phyloP scores from a whole-genome alignment of 2,329 filamentous ascomycete species.

The Macrophomina phaseolina region DNA sequence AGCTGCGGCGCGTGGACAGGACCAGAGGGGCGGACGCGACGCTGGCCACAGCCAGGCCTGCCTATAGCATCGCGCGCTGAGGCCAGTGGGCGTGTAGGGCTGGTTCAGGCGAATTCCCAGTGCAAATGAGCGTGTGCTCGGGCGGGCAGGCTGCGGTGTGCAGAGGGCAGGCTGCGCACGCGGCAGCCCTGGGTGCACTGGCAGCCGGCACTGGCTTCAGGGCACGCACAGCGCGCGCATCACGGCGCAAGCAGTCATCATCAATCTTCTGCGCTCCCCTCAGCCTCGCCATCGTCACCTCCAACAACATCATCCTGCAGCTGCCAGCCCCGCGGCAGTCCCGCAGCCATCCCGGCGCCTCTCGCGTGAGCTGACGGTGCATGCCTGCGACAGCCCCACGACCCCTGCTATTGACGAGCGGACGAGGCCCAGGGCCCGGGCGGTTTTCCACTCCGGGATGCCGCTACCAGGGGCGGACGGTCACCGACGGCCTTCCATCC shows the following conservation, averaged over 20 bases:
- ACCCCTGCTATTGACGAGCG: slow-evolving; percentile 17
- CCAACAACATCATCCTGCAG: not conserved
- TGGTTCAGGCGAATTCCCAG: not conserved
- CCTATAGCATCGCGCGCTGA: not conserved
- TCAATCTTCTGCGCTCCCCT: not conserved
- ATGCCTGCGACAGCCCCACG: slow-evolving; percentile 4
- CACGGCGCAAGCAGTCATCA: not conserved
- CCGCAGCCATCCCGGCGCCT: slow-evolving; percentile 16
- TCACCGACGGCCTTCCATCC: slow-evolving; percentile 12
- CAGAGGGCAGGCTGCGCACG: not conserved
- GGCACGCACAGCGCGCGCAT: not conserved
- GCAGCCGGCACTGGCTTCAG: not conserved
- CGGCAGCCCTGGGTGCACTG: not conserved
- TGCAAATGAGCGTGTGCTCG: not conserved
- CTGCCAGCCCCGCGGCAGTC: slow-evolving; percentile 11
- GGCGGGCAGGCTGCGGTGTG: not conserved
- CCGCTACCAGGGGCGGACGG: slow-evolving; percentile 13
- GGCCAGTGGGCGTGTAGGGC: not conserved
- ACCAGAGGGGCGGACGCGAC: not conserved
- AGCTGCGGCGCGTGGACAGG: not conserved
- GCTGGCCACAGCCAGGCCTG: not conserved
- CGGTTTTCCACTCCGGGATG: slow-evolving; percentile 5
- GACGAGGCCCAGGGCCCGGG: slow-evolving; percentile 9
- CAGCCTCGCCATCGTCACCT: slow-evolving; percentile 2
- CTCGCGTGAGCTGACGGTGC: slow-evolving; percentile 13